These are phyloP conservation scores for Ceratocystis lukuohia DNA, from an alignment of 2,329 filamentous ascomycete genomes.

Conservation along the genomic window DNA sequence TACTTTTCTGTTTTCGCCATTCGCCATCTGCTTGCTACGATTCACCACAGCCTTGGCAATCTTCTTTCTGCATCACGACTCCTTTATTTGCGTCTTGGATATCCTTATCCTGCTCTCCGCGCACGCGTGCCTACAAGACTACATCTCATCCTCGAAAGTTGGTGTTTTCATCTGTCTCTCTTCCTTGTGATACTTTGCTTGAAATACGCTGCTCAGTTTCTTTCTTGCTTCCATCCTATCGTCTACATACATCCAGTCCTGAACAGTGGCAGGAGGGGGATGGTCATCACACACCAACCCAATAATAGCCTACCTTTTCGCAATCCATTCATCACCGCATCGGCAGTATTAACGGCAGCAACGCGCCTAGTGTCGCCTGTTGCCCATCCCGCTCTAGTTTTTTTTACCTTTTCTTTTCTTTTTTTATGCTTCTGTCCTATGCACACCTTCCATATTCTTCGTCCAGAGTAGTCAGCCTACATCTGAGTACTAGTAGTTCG, in stretches of 20 bases:
- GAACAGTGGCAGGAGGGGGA: neutral
- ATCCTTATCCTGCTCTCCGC: conserved; percentile 5
- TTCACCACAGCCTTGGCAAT: conserved; percentile 4
- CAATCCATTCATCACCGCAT: neutral
- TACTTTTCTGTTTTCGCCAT: neutral
- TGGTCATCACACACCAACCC: neutral
- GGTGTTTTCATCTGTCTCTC: conserved; percentile 9
- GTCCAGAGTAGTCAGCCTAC: neutral
- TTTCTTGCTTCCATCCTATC: neutral
- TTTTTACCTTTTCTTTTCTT: no score
- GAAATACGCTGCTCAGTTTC: neutral
- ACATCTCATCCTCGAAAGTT: conserved; percentile 2
- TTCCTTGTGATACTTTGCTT: neutral
- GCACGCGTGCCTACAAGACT: neutral
- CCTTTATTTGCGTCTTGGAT: neutral
- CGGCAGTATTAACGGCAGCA: neutral
- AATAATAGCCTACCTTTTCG: neutral
- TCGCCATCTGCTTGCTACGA: neutral
- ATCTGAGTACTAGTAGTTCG: neutral
- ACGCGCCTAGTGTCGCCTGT: conserved; percentile 15
- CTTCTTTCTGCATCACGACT: neutral
- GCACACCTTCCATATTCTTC: neutral
- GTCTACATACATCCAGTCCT: neutral
- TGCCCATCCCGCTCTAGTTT: neutral
- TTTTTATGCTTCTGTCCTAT: neutral